Percentiles rank a stretch among this genome's conserved stretches.
These are phyloP conservation scores for Fistulinella prunicolor DNA, from an alignment of 768 basidiomycete genomes.

Conservation along the genomic window DNA sequence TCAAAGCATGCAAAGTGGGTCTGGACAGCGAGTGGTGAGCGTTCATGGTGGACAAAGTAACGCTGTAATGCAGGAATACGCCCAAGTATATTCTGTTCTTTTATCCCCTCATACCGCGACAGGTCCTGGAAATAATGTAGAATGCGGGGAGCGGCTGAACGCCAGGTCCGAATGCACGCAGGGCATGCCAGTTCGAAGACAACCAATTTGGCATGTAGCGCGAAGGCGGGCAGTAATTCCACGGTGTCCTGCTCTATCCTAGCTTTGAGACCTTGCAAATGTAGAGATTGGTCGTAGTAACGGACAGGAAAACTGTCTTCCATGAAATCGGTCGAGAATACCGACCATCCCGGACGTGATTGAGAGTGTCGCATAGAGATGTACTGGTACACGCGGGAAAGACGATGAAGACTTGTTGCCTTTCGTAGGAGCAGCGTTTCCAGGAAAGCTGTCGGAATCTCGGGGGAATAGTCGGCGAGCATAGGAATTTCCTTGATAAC, in stretches of 20 bases:
- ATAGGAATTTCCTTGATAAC: no score
- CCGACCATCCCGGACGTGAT: no score
- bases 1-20: not conserved
- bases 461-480: no score
- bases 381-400: no score
- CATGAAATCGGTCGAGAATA: no score
- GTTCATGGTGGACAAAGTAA: no score
- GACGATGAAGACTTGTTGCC: no score
- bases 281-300: conserved; percentile 14
- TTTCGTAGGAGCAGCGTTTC: no score
- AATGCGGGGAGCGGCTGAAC: conserved; percentile 32
- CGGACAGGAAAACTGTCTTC: no score
- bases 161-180: conserved; percentile 35
- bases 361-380: no score
- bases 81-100: not conserved
- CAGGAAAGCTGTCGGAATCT: no score
- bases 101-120: no score
- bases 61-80: conserved; percentile 26
- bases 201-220: conserved; percentile 17
- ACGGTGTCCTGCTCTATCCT: conserved; percentile 28
- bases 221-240: conserved; percentile 40
- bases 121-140: conserved; percentile 29
- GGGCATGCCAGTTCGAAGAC: conserved; percentile 43
- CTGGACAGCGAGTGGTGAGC: not conserved
- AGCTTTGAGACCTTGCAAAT: conserved; percentile 23